phyloP scores from a whole-genome alignment of 2,329 filamentous ascomycete species.

The Cyphellophora europaea region DNA sequence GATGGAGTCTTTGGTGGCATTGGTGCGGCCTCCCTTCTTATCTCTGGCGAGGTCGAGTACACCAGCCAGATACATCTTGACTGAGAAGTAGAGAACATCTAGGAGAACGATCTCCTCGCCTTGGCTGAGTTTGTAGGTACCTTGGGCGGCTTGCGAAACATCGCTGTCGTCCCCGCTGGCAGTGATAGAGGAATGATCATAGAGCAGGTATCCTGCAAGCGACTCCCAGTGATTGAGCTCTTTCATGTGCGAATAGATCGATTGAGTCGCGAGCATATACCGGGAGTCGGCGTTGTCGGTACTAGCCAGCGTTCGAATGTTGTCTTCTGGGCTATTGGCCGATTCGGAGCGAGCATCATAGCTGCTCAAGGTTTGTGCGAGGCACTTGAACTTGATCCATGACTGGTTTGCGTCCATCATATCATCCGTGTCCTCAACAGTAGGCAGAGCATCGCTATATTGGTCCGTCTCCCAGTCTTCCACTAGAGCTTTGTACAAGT shows the following conservation, averaged over 20 bases:
- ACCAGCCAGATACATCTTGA: constrained; percentile 63
- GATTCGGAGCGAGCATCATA: constrained; percentile 64
- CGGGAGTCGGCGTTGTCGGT: constrained; percentile 61
- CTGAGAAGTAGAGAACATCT: constrained; percentile 74
- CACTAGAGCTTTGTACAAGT: constrained; percentile 67
- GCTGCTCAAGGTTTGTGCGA: constrained; percentile 71
- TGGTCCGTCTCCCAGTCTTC: constrained; percentile 80
- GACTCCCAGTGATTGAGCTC: constrained; percentile 83
- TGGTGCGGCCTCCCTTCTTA: constrained; percentile 46
- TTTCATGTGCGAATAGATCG: constrained; percentile 70
- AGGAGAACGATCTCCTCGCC: constrained; percentile 77
- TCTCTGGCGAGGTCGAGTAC: constrained; percentile 52
- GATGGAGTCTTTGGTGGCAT: constrained; percentile 51
- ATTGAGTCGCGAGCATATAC: constrained; percentile 76
- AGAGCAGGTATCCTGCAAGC: constrained; percentile 80
- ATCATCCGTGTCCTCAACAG: constrained; percentile 61
- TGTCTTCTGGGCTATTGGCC: constrained; percentile 12
- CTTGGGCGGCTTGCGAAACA: constrained; percentile 55
- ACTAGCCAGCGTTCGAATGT: constrained; percentile 46
- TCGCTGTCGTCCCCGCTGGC: constrained; percentile 46
- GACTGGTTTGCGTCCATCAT: constrained; percentile 65
- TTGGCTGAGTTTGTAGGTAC: constrained; percentile 61
- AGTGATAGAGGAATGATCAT: constrained; percentile 68
- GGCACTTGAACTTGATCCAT: constrained; percentile 87
- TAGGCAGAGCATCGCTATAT: constrained; percentile 62